phyloP scores from a whole-genome alignment of 1,139 yeast species.

The Pichia sp. region DNA sequence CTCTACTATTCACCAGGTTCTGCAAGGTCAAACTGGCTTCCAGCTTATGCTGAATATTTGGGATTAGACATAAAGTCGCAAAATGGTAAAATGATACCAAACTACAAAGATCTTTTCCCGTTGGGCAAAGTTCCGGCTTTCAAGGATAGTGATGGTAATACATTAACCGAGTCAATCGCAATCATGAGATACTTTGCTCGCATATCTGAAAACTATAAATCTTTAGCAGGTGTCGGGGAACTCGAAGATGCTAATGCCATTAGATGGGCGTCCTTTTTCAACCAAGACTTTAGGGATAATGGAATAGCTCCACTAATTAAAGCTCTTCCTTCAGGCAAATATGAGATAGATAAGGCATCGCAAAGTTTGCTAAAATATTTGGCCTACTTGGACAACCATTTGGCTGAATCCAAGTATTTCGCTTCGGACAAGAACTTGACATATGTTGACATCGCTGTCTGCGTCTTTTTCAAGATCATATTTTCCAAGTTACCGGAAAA shows the following conservation, averaged over 20 bases:
- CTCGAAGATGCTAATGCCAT: neutral
- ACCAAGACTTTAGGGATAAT: neutral
- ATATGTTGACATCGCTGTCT: neutral
- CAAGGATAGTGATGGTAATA: neutral
- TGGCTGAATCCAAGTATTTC: neutral
- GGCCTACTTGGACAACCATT: neutral
- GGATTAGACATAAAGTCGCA: neutral
- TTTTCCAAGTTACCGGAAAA: neutral
- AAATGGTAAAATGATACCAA: neutral
- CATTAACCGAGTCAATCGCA: neutral
- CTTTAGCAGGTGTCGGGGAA: neutral
- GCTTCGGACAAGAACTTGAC: neutral
- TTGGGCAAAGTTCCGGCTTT: neutral
- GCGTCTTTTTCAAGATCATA: neutral
- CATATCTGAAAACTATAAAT: neutral
- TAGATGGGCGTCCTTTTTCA: neutral
- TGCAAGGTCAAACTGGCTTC: neutral
- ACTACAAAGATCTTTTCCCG: neutral
- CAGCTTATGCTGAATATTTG: neutral
- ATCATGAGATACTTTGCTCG: neutral
- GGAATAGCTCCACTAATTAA: neutral
- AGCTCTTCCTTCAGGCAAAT: neutral
- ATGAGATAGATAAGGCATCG: neutral
- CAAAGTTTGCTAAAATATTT: neutral
- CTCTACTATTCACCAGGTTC: neutral